These are phyloP conservation scores for Paramyrothecium roridum DNA, from an alignment of 2,329 filamentous ascomycete species.

Conservation along the genomic window DNA sequence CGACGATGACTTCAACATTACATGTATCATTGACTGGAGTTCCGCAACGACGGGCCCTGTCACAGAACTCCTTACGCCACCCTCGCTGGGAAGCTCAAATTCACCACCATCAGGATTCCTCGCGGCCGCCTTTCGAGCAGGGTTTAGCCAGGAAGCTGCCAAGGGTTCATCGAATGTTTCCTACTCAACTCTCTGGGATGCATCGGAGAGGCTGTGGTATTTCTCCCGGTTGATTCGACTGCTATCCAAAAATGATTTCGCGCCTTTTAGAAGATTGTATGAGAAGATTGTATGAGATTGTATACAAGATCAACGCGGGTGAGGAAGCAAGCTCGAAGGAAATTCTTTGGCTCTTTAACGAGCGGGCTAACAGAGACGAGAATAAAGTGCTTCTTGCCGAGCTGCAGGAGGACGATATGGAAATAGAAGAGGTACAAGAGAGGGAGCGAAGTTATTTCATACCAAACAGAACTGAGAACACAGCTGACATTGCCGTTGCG, in stretches of 20 bases:
- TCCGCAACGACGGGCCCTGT: slow-evolving; percentile 13
- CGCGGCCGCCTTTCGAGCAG: slow-evolving; percentile 7
- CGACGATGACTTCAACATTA: slow-evolving; percentile 17
- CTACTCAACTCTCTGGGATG: slow-evolving; percentile 3
- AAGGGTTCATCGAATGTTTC: not conserved
- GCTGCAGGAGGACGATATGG: slow-evolving; percentile 6
- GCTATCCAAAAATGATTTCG: slow-evolving; percentile 13
- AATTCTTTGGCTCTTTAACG: slow-evolving; percentile 7
- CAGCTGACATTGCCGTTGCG: slow-evolving; percentile 6
- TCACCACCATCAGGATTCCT: slow-evolving; percentile 2
- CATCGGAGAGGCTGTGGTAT: slow-evolving; percentile 7
- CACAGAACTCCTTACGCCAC: slow-evolving; percentile 9
- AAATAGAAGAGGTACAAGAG: slow-evolving; percentile 2
- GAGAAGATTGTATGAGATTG: slow-evolving; percentile 7
- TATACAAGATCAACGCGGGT: not conserved
- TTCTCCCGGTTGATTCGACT: slow-evolving; percentile 11
- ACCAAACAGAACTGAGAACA: slow-evolving; percentile 4
- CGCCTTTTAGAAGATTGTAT: slow-evolving; percentile 8
- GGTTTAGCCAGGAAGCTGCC: slow-evolving; percentile 1
- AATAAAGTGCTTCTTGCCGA: slow-evolving; percentile 5
- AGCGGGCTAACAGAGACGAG: slow-evolving; percentile 3
- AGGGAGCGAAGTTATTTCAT: slow-evolving; percentile 5
- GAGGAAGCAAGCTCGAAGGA: not conserved
- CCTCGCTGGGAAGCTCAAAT: slow-evolving; percentile 3
- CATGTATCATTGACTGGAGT: slow-evolving; percentile 21